These are phyloP conservation scores for Fusarium piperis DNA, from an alignment of 2,329 filamentous ascomycete genomes.

Conservation along the genomic window DNA sequence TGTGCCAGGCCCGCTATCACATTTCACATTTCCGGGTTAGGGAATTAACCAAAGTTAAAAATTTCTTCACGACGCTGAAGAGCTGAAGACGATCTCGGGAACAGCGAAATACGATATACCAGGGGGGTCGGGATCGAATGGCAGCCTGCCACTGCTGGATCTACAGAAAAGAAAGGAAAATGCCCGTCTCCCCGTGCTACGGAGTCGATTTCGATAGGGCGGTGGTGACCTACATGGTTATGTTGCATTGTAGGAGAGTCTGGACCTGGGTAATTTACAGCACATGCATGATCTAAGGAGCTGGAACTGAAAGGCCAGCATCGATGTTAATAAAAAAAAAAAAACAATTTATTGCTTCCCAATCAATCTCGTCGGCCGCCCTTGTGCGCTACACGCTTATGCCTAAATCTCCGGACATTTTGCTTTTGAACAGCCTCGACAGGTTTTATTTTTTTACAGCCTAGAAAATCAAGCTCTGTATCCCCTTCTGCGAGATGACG, in stretches of 20 bases:
- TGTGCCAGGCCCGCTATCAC: constrained; percentile 3
- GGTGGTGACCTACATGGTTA: constrained; percentile 1
- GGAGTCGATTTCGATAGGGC: not conserved
- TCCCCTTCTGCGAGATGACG: constrained; percentile 7
- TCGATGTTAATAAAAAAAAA: not conserved
- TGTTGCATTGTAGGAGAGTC: not conserved
- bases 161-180: not conserved
- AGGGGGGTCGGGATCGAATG: not conserved
- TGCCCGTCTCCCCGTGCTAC: not conserved
- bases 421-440: not conserved
- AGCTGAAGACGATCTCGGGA: constrained; percentile 11
- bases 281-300: constrained; percentile 5
- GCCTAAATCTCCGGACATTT: not conserved
- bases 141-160: not conserved
- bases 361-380: not conserved
- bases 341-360: not conserved
- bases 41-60: not conserved
- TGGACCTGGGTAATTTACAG: constrained; percentile 2
- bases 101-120: constrained; percentile 5
- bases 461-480: not conserved
- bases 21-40: not conserved
- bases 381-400: not conserved
- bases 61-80: not conserved
- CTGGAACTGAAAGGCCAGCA: constrained; percentile 1
- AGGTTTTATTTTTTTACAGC: constrained; percentile 3